These are phyloP conservation scores for Apium graveolens DNA, from an alignment of 129 eudicot genomes.

Conservation along the genomic window DNA sequence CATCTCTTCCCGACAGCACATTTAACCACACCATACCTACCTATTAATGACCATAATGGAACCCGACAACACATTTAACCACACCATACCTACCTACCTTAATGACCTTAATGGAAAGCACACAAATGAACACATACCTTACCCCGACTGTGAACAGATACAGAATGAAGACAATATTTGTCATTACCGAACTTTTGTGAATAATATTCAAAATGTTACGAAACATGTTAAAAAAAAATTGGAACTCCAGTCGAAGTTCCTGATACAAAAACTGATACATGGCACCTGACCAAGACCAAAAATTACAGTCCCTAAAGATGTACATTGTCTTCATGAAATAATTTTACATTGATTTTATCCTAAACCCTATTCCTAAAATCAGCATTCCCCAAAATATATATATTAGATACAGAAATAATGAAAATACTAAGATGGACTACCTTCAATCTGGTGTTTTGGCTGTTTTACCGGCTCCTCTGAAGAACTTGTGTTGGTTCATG, in stretches of 20 bases:
- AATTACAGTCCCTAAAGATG: neutral
- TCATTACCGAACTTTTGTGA: too few relatives aligned
- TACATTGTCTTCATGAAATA: neutral
- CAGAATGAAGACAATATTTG: too few relatives aligned
- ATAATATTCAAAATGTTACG: neutral
- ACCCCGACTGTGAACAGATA: too few relatives aligned
- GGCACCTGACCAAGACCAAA: neutral
- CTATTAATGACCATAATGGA: too few relatives aligned
- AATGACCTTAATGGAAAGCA: too few relatives aligned
- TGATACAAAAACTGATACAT: neutral
- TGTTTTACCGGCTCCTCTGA: neutral
- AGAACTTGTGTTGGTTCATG: too few relatives aligned
- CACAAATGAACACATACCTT: too few relatives aligned
- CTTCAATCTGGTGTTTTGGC: neutral
- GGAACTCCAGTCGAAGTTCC: neutral
- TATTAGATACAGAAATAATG: neutral
- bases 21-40: too few relatives aligned
- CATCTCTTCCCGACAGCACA: too few relatives aligned
- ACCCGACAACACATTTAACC: too few relatives aligned
- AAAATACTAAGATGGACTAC: neutral
- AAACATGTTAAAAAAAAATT: neutral
- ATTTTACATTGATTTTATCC: neutral
- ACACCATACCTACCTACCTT: too few relatives aligned
- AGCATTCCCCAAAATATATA: neutral
- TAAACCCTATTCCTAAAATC: neutral